Evolutionary conservation across 345 rosid genomes (phyloP).

Genomic region (Pistacia integerrima): DNA sequence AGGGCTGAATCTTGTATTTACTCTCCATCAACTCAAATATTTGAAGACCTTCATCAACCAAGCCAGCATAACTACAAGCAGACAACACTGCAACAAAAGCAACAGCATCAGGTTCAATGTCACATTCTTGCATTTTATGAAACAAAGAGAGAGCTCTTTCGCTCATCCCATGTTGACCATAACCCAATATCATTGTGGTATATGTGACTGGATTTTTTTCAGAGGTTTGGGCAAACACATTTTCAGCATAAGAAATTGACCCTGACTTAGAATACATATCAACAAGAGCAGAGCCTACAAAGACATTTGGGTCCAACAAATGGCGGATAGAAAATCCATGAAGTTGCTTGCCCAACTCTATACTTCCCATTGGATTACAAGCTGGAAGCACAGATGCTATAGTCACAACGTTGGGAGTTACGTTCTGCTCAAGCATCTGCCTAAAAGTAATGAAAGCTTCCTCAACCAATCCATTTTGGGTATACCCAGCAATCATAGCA

Average conservation of each 20-base stretch:
- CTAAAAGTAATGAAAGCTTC: conserved; percentile 57
- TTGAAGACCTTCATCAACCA: conserved; percentile 76
- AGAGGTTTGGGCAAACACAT: conserved; percentile 43
- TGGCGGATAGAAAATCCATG: conserved; percentile 74
- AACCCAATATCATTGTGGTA: conserved; percentile 78
- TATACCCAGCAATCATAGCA: conserved; percentile 82
- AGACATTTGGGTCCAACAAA: conserved; percentile 65
- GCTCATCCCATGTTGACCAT: conserved; percentile 88
- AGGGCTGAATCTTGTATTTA: conserved; percentile 57
- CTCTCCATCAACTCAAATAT: conserved; percentile 66
- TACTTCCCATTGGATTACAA: conserved; percentile 61
- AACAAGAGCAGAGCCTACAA: conserved; percentile 72
- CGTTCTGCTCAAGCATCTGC: conserved; percentile 61
- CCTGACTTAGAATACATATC: conserved; percentile 93
- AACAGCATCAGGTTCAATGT: conserved; percentile 63
- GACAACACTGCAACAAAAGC: conserved; percentile 80
- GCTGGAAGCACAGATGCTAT: conserved; percentile 82
- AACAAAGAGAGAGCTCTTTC: conserved; percentile 78
- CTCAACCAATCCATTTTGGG: conserved; percentile 62
- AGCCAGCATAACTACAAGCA: conserved; percentile 82
- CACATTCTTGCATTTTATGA: conserved; percentile 52
- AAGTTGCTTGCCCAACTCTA: conserved; percentile 72
- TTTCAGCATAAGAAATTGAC: conserved; percentile 59
- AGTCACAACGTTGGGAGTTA: conserved; percentile 70
- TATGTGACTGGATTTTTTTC: conserved; percentile 80